Conservation (phyloP, 306 rosid species). For the Pyrus betulifolia region DNA sequence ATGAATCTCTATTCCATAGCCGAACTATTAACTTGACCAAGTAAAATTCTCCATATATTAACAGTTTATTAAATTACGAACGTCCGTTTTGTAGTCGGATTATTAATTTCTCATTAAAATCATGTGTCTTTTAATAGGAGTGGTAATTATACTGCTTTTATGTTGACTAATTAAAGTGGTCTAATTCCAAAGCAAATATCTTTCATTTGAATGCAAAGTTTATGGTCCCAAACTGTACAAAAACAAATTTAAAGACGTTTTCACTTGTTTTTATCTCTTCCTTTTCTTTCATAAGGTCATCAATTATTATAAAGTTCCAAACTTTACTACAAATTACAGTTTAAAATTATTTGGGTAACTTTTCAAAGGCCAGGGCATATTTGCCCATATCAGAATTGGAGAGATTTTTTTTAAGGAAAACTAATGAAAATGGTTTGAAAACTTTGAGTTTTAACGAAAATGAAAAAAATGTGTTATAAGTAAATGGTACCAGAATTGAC, state of each 20-base stretch:
- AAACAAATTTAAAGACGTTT: conserved; percentile 12
- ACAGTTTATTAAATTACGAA: no score
- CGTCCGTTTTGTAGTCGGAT: not conserved
- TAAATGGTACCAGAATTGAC: no score
- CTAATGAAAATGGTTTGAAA: no score
- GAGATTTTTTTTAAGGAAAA: no score
- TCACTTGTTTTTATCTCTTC: not conserved
- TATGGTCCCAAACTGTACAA: conserved; percentile 4
- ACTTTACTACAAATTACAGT: conserved; percentile 18
- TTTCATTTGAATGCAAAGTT: not conserved
- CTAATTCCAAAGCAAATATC: not conserved
- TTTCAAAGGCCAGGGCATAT: not conserved
- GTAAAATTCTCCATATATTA: no score
- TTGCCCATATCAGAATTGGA: not conserved
- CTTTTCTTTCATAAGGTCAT: conserved; percentile 16
- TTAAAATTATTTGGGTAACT: not conserved
- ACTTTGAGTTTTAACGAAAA: no score
- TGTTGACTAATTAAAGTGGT: not conserved
- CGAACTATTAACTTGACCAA: no score
- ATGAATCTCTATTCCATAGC: no score
- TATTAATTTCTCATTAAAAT: not conserved
- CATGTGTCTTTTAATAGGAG: not conserved
- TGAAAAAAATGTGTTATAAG: no score
- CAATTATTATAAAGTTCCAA: conserved; percentile 24
- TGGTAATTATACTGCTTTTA: not conserved